Base-by-base conservation (phyloP, 108 stramenopile species). In the Pseudonitzschia pungens region DNA sequence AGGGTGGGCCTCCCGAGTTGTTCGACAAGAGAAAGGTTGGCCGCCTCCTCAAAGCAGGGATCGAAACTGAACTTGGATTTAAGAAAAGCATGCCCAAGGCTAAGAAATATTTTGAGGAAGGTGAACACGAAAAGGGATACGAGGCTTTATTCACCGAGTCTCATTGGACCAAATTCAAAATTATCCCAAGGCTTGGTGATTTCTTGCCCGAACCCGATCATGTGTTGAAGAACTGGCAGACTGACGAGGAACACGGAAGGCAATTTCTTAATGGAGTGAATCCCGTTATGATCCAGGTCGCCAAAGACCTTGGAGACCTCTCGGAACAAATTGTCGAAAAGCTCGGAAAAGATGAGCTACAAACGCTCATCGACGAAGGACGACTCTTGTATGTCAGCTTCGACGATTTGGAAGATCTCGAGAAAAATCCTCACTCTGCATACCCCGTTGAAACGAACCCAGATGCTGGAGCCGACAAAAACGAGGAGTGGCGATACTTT, bases 201-300 rank as follows among this genome's bases (percentile, higher is more conserved):
- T 36, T 36, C 36, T 5, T 36, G 2, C 63, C 63, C 31, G 31
- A 27, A 4, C 63, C 68, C 44, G n/a, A 41, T 3, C 7, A 69
- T 7, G 68, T 33, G 21, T 2, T 53, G 21, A 48, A 69, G 22
- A 3, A 69, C 8, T 69, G 68, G 68, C 48, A 69, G 32, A 8
- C 51, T 65, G 68, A 69, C 28, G 6, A 41, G 5, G 68, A 69
- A 51, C 50, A 51, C 32, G 68, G 44, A 22, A 48, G 68, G 26
- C 68, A 69, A 29, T 69, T 69, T 48, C 55, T 69, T 22, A 6
- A 7, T 48, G 68, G 68, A 26, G 55, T 56, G 24, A 69, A 69
- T 53, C 68, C 68, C 32, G 68, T 69, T 48, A 69, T 69, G 68
- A 53, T 69, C 68, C 2, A 69, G 68, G 68, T 69, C 5, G 68